phyloP scores from a whole-genome alignment of 371 early-diverging fungal genomes.

The Mortierella sp. region DNA sequence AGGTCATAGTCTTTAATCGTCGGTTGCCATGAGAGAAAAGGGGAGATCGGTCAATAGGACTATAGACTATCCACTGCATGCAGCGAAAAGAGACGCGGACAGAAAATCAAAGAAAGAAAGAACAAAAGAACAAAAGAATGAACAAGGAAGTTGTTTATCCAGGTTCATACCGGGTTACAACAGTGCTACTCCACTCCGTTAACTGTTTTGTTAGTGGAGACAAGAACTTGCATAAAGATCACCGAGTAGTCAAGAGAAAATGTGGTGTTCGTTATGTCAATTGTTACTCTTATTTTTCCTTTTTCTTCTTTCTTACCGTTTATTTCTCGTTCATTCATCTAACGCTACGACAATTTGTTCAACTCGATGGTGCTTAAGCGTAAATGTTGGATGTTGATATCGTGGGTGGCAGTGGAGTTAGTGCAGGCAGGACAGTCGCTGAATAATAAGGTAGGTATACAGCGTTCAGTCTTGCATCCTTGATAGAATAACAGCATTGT shows the following conservation, averaged over 20 bases:
- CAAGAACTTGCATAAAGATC: conserved; percentile 45
- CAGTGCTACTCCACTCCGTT: too few relatives aligned
- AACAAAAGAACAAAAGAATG: neutral
- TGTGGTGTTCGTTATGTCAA: too few relatives aligned
- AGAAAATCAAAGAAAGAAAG: neutral
- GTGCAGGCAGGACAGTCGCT: conserved; percentile 4
- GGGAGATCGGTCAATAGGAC: neutral
- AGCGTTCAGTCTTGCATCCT: neutral
- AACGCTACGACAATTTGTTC: too few relatives aligned
- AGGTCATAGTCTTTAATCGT: too few relatives aligned
- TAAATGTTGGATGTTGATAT: conserved; percentile 9
- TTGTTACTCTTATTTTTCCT: too few relatives aligned
- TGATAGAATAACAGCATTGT: neutral
- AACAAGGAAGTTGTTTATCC: neutral
- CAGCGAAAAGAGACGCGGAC: too few relatives aligned
- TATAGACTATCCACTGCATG: too few relatives aligned
- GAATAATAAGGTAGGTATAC: conserved; percentile 11
- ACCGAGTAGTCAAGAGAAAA: too few relatives aligned
- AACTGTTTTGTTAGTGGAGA: conserved; percentile 30
- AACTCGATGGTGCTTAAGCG: too few relatives aligned
- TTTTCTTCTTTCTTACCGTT: too few relatives aligned
- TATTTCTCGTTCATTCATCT: too few relatives aligned
- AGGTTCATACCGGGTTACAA: too few relatives aligned
- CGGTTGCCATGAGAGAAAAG: neutral
- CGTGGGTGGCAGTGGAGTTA: conserved; percentile 24